A percentile compares a stretch with the other conserved stretches of the same genome.
Evolutionary conservation across 225 moss, liverwort and hornwort genomes (phyloP).

Genomic region (Marchantia paleacea): DNA sequence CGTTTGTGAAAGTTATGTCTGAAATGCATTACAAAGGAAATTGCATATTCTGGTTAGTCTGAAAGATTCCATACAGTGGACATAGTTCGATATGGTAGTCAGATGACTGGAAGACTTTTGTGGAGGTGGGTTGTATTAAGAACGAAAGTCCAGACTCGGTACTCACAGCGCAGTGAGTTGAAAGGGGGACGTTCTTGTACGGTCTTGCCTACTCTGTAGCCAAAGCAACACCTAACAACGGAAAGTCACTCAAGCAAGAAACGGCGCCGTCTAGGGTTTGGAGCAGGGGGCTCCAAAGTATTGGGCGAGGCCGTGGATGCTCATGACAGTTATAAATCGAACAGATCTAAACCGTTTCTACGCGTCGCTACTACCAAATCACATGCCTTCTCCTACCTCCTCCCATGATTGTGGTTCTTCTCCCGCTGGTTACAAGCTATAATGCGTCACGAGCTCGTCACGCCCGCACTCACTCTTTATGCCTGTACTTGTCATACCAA

Average conservation of each 20-base stretch:
- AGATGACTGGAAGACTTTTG: no score
- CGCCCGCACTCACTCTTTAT: background rate
- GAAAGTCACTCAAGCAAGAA: background rate
- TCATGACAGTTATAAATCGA: slow-evolving; percentile 9
- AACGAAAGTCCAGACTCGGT: no score
- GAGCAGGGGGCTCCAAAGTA: background rate
- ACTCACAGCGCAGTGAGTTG: no score
- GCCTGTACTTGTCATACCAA: background rate
- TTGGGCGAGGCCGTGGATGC: background rate
- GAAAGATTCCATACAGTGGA: no score
- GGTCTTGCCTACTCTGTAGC: no score
- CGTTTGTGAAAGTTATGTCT: no score
- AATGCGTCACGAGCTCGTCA: background rate
- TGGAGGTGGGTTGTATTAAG: no score
- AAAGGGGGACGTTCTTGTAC: no score
- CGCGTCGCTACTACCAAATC: background rate
- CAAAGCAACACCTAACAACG: background rate
- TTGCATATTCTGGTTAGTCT: no score
- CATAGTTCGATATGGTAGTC: no score
- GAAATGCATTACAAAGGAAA: no score
- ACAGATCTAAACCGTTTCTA: slow-evolving; percentile 4
- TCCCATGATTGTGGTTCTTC: background rate
- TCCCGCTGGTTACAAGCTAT: background rate
- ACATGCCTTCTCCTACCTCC: background rate
- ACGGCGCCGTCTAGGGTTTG: slow-evolving; percentile 21